Percentiles rank a stretch among this genome's conserved stretches.
Evolutionary conservation across 225 moss, liverwort and hornwort genomes (phyloP).

Genomic region (Straminergon stramineum): DNA sequence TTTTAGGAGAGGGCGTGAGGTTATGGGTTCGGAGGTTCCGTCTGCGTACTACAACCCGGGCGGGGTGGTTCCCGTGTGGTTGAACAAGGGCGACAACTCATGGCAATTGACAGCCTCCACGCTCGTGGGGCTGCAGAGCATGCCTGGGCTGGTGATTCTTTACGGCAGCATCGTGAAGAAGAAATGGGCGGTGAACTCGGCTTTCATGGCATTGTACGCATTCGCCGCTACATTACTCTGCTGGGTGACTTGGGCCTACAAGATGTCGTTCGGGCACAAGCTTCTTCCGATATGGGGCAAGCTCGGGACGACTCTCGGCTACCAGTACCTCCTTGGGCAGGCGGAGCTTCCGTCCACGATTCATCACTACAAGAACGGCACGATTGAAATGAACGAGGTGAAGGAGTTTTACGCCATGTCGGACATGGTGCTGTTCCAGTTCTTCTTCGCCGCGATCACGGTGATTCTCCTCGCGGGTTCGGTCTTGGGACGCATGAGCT

Average conservation of each 20-base stretch:
- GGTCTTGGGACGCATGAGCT: constrained; percentile 33
- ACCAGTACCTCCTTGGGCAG: constrained; percentile 6
- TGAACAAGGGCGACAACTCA: constrained; percentile 45
- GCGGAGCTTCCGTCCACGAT: constrained; percentile 19
- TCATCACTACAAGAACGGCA: constrained; percentile 17
- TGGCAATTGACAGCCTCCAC: constrained; percentile 41
- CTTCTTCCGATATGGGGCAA: constrained; percentile 35
- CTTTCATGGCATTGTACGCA: constrained; percentile 49
- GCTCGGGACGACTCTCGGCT: constrained; percentile 23
- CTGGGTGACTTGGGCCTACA: constrained; percentile 43
- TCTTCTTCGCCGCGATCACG: constrained; percentile 55
- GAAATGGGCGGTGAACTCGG: constrained; percentile 49
- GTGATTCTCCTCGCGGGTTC: constrained; percentile 37
- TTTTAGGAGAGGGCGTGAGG: not conserved
- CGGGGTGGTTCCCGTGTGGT: constrained; percentile 16
- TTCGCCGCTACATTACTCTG: constrained; percentile 38
- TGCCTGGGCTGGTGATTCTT: constrained; percentile 37
- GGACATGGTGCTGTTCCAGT: constrained; percentile 40
- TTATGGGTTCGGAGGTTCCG: not conserved
- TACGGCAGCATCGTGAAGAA: constrained; percentile 53
- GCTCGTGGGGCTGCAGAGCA: constrained; percentile 30
- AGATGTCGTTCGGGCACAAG: constrained; percentile 46
- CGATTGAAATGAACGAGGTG: constrained; percentile 4
- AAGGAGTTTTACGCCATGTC: constrained; percentile 16
- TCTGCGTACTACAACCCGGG: constrained; percentile 23